These are phyloP conservation scores for Calocybe gangraenosa DNA, from an alignment of 768 basidiomycete genomes.

Conservation along the genomic window DNA sequence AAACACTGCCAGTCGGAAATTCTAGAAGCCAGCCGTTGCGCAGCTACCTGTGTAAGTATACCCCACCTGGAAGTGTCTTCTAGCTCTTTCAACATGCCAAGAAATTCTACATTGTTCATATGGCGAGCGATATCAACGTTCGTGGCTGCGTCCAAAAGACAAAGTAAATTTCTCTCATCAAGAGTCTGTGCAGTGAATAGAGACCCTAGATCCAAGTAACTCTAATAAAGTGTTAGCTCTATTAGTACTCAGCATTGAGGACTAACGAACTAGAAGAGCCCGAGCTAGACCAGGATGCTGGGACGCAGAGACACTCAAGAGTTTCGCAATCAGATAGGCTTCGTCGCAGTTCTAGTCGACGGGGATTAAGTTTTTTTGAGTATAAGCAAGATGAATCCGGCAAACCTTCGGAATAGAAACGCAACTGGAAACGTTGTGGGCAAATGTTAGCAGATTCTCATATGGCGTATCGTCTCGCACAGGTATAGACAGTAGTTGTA, in stretches of 20 bases:
- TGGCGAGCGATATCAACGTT: conserved; percentile 61
- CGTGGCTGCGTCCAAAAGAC: conserved; percentile 59
- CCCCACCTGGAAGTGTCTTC: conserved; percentile 33
- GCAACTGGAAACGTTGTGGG: conserved; percentile 48
- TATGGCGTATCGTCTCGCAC: conserved; percentile 51
- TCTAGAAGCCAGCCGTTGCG: conserved; percentile 43
- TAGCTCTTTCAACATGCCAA: conserved; percentile 35
- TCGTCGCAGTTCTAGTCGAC: conserved; percentile 51
- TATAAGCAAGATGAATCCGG: no score
- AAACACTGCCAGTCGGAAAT: conserved; percentile 58
- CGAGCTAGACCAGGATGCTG: conserved; percentile 60
- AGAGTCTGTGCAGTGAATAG: conserved; percentile 53
- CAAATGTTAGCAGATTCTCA: conserved; percentile 51
- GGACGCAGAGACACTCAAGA: conserved; percentile 61
- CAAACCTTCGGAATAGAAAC: conserved; percentile 53
- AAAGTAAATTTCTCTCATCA: conserved; percentile 50
- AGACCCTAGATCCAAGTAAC: conserved; percentile 47
- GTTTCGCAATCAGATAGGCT: conserved; percentile 55
- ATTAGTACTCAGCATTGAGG: background rate
- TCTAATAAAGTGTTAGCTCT: conserved; percentile 30
- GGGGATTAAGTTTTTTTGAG: no score
- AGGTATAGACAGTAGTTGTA: conserved; percentile 50
- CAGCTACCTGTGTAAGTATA: conserved; percentile 37
- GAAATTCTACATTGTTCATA: conserved; percentile 41
- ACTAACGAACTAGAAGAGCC: conserved; percentile 33